Base-by-base conservation (phyloP, 2,329 filamentous ascomycete species). In the Microdochium nivale region DNA sequence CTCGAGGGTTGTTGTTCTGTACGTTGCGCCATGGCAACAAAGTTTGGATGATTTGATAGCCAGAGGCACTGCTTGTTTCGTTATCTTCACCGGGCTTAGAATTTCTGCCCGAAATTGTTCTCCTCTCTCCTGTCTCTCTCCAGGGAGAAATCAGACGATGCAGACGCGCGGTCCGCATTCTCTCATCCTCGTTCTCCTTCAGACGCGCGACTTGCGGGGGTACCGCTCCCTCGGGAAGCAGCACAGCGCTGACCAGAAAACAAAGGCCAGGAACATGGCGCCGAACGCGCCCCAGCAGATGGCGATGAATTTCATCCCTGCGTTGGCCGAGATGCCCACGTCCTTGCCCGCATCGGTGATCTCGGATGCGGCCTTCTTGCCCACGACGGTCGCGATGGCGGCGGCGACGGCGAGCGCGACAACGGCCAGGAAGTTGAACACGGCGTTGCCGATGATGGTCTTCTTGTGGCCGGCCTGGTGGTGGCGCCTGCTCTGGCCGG, bases 361-460 rank as follows among this genome's bases (percentile, higher is more conserved):
- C 55, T 65, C 56, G n/a, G 52, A 50, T 3, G 70, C 70, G 25
- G 66, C 72, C 58, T 69, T 70, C 49, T 70, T 66, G 46, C 65
- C 62, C 25, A 69, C 64, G 1, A 71, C 66, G 3, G 73, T 75
- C 44, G 69, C 66, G 0, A 84, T 67, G 5, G 81, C 61, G 0
- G 80, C 84, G 9, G 86, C 74, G 0, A 64, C 61, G 0, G 78
- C 80, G 21, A 87, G 65, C 3, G 86, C 65, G 0, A 70, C 76
- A 0, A 80, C 72, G 0, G 81, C 82, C 8, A 88, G 68, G 0
- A 68, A 60, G 59, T 85, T 85, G 19, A 74, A 48, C 25, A 61
- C 55, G 3, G 71, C 54, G 61, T 78, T 78, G 48, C 58, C 53
- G 19, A 71, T 55, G 49, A 63, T 52, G 10, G 61, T 53, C 2